phyloP scores from a whole-genome alignment of 768 basidiomycete species.

The Russula emetica region DNA sequence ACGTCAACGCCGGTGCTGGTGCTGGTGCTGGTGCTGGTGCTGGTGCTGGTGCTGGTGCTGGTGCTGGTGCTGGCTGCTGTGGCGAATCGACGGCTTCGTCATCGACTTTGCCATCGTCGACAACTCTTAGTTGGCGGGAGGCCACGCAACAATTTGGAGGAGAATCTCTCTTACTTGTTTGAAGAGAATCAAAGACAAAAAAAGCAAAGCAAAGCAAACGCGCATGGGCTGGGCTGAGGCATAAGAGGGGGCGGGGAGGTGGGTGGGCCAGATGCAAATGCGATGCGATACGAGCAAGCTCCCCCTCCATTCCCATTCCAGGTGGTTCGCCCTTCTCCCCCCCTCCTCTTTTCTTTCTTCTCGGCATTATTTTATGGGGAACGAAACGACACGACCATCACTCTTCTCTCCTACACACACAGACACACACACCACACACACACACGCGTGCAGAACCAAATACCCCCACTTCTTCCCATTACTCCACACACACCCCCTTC shows the following conservation, averaged over 20 bases:
- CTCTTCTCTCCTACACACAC: not conserved
- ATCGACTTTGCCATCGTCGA: not conserved
- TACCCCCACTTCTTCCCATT: not conserved
- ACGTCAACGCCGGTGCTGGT: no score
- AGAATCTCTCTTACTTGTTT: slow-evolving; percentile 58
- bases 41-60: not conserved
- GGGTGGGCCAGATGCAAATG: not conserved
- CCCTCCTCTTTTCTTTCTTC: slow-evolving; percentile 2
- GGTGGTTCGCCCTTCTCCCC: not conserved
- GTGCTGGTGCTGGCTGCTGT: slow-evolving; percentile 18
- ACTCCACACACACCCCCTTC: not conserved
- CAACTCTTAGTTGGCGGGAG: slow-evolving; percentile 58
- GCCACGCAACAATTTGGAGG: slow-evolving; percentile 39
- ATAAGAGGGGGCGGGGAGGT: slow-evolving; percentile 39
- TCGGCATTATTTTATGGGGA: not conserved
- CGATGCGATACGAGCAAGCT: not conserved
- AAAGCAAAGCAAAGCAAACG: not conserved
- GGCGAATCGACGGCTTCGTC: not conserved
- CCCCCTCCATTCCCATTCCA: no score
- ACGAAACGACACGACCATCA: not conserved
- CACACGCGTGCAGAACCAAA: not conserved
- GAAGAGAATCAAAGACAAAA: slow-evolving; percentile 11
- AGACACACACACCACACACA: not conserved
- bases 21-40: not conserved
- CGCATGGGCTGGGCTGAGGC: not conserved